phyloP scores from a whole-genome alignment of 1,284 basidiomycete genomes.

The Boletus mariae region DNA sequence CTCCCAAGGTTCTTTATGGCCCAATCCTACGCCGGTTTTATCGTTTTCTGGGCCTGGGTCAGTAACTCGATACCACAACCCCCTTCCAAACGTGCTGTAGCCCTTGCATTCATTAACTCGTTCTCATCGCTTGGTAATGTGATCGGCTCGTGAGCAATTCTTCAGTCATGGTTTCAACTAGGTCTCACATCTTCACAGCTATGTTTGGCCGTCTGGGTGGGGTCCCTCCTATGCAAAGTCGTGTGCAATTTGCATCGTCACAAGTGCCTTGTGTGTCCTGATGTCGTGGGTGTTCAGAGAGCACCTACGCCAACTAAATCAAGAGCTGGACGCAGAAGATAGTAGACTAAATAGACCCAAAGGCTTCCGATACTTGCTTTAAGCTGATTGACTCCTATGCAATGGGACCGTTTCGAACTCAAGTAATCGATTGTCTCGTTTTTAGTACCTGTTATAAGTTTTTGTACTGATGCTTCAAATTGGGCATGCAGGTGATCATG shows the following conservation, averaged over 20 bases:
- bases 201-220: constrained; percentile 41
- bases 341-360: constrained; percentile 37
- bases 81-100: constrained; percentile 73
- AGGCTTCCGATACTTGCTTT: constrained; percentile 50
- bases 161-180: not conserved
- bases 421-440: not conserved
- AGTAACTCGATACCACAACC: constrained; percentile 65
- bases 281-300: constrained; percentile 55
- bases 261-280: constrained; percentile 42
- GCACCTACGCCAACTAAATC: constrained; percentile 47
- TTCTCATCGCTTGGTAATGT: constrained; percentile 75
- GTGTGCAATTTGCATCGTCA: constrained; percentile 51
- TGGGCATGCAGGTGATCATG: not conserved
- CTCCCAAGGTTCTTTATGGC: constrained; percentile 67
- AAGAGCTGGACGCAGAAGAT: constrained; percentile 42
- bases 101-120: constrained; percentile 70
- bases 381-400: not conserved
- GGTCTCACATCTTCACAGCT: constrained; percentile 30
- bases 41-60: constrained; percentile 69
- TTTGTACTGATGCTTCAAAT: not conserved
- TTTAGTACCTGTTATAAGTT: not conserved
- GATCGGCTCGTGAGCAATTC: constrained; percentile 60
- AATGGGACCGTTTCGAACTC: not conserved
- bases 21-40: constrained; percentile 68
- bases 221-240: constrained; percentile 38